phyloP scores from a whole-genome alignment of 805 yeast species.

The Nakazawaea molendinolei region DNA sequence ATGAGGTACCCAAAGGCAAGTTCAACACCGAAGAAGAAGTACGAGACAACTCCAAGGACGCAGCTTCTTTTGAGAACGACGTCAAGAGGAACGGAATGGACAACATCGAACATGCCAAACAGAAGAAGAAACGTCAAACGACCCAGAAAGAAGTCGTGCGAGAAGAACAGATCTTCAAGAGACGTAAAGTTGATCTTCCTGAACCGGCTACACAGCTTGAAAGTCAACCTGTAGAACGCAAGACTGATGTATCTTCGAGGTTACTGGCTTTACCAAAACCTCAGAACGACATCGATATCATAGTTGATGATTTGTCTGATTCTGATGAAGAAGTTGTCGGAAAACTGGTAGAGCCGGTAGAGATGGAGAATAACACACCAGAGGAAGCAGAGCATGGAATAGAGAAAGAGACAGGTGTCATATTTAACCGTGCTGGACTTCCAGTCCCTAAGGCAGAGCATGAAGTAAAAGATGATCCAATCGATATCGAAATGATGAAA shows the following conservation, averaged over 20 bases:
- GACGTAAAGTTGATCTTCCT: slow-evolving; percentile 31
- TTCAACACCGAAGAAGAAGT: slow-evolving; percentile 65
- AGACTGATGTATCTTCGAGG: slow-evolving; percentile 12
- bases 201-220: slow-evolving; percentile 25
- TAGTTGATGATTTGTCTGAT: slow-evolving; percentile 4
- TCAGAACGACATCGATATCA: slow-evolving; percentile 14
- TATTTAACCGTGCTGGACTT: neutral
- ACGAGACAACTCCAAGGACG: slow-evolving; percentile 28
- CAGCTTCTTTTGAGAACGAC: slow-evolving; percentile 33
- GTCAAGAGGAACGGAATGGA: slow-evolving; percentile 40
- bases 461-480: slow-evolving; percentile 3
- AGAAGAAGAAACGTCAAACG: slow-evolving; percentile 24
- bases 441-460: neutral
- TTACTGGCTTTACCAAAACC: slow-evolving; percentile 33
- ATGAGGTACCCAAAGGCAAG: slow-evolving; percentile 56
- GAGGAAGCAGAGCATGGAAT: slow-evolving; percentile 13
- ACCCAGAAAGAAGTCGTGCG: slow-evolving; percentile 17
- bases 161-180: slow-evolving; percentile 24
- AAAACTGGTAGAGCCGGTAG: slow-evolving; percentile 13
- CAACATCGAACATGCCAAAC: slow-evolving; percentile 28
- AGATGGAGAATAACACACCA: neutral
- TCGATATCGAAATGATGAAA: slow-evolving; percentile 26
- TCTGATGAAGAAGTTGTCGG: slow-evolving; percentile 14
- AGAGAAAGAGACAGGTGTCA: neutral
- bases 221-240: neutral